These are phyloP conservation scores for Cercospora sp. DNA, from an alignment of 2,329 filamentous ascomycete genomes.

Conservation along the genomic window DNA sequence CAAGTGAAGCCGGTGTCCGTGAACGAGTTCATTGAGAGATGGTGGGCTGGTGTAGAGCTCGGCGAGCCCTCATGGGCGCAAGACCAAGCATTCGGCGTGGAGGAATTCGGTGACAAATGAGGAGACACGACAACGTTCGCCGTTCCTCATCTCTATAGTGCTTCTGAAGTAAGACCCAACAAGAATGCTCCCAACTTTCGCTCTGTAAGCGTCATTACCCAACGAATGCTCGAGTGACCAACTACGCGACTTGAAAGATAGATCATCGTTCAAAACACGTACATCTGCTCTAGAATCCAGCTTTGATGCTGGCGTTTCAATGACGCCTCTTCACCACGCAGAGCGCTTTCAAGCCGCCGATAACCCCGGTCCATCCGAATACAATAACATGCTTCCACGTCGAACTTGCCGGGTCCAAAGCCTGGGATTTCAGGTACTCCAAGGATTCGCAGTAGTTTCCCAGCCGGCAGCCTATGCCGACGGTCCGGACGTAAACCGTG, in stretches of 20 bases:
- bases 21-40: slow-evolving; percentile 35
- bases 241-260: neutral
- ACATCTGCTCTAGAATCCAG: neutral
- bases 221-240: neutral
- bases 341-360: neutral
- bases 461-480: neutral
- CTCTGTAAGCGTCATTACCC: neutral
- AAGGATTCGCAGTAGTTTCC: neutral
- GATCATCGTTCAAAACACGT: neutral
- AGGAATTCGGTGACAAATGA: slow-evolving; percentile 7
- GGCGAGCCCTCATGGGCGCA: slow-evolving; percentile 30
- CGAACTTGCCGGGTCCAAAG: neutral
- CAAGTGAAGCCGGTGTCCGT: slow-evolving; percentile 31
- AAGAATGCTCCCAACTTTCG: neutral
- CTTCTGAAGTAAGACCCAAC: neutral
- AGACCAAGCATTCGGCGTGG: slow-evolving; percentile 21
- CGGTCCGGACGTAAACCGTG: neutral
- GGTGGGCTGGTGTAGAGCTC: slow-evolving; percentile 35
- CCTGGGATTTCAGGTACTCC: neutral
- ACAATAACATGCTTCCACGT: neutral
- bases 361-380: neutral
- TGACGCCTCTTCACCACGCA: neutral
- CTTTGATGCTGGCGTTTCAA: neutral
- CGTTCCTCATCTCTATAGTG: neutral
- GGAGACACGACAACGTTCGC: too few relatives aligned